Conservation (phyloP, 1,284 basidiomycete species). For the Ustilago tritici region DNA sequence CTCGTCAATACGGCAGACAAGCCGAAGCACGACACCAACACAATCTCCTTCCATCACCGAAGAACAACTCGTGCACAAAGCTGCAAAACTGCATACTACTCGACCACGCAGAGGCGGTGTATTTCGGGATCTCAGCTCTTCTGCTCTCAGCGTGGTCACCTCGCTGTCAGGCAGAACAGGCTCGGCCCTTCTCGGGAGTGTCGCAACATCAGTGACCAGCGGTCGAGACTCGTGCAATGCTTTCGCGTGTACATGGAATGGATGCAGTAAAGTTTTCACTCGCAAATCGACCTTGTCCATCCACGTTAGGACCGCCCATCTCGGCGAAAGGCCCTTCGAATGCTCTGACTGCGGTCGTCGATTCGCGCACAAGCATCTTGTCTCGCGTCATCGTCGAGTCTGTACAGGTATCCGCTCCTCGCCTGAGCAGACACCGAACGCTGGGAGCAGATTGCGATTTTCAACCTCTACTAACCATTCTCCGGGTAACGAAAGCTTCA, state of each 20-base stretch:
- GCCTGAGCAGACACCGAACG: constrained; percentile 8
- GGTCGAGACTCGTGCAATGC: constrained; percentile 4
- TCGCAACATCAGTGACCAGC: constrained; percentile 22
- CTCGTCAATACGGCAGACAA: neutral
- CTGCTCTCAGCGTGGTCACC: constrained; percentile 26
- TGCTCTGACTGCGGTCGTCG: constrained; percentile 43
- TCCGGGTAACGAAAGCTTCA: neutral
- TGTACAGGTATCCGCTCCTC: constrained; percentile 16
- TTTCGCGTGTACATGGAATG: constrained; percentile 38
- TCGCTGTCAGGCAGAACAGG: constrained; percentile 24
- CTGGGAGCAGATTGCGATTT: constrained; percentile 40
- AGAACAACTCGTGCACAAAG: constrained; percentile 39
- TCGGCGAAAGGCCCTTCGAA: constrained; percentile 51
- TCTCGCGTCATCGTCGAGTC: constrained; percentile 46
- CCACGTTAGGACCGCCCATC: constrained; percentile 49
- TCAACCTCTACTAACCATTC: constrained; percentile 5
- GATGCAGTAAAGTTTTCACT: constrained; percentile 44
- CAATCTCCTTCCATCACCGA: constrained; percentile 14
- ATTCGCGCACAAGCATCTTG: constrained; percentile 56
- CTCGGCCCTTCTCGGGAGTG: constrained; percentile 21
- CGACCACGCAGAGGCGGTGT: constrained; percentile 40
- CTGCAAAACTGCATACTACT: constrained; percentile 26
- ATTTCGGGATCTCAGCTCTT: constrained; percentile 41
- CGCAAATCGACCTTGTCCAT: constrained; percentile 48
- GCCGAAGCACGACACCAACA: neutral